phyloP scores from a whole-genome alignment of 1,139 yeast species.

The Candida dubliniensis region DNA sequence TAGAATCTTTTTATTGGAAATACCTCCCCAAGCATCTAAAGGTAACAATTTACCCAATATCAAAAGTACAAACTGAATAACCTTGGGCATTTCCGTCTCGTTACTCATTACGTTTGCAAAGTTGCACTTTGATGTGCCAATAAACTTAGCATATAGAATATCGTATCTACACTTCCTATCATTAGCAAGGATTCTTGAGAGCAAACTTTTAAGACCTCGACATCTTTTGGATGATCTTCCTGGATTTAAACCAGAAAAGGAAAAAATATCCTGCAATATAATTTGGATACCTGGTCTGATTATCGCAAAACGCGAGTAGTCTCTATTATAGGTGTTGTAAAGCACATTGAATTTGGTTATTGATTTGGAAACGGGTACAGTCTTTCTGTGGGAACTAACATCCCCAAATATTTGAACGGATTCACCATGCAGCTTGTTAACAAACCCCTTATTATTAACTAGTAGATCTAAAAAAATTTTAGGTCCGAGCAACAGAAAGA shows the following conservation, averaged over 20 bases:
- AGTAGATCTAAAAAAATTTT: constrained; percentile 32
- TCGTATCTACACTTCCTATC: constrained; percentile 27
- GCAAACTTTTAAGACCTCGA: constrained; percentile 4
- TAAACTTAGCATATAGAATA: constrained; percentile 9
- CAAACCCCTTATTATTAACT: constrained; percentile 27
- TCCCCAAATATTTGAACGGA: constrained; percentile 40
- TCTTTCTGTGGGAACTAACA: background rate
- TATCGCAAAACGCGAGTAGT: constrained; percentile 1
- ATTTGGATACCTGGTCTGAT: background rate
- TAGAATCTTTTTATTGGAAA: constrained; percentile 45
- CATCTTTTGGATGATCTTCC: constrained; percentile 6
- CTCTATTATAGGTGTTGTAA: background rate
- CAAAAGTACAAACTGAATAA: constrained; percentile 40
- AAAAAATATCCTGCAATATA: background rate
- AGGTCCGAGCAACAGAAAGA: constrained; percentile 34
- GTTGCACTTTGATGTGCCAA: constrained; percentile 12
- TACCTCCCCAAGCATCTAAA: constrained; percentile 53
- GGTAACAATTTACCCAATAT: constrained; percentile 55
- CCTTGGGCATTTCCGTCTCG: constrained; percentile 26
- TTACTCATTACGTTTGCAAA: constrained; percentile 15
- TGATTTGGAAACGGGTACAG: background rate
- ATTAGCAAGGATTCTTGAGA: constrained; percentile 16
- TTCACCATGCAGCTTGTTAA: constrained; percentile 14
- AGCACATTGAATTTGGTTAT: constrained; percentile 4
- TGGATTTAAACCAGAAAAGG: background rate